phyloP scores from a whole-genome alignment of 352 stramenopile species.

The Pythium sp. region DNA sequence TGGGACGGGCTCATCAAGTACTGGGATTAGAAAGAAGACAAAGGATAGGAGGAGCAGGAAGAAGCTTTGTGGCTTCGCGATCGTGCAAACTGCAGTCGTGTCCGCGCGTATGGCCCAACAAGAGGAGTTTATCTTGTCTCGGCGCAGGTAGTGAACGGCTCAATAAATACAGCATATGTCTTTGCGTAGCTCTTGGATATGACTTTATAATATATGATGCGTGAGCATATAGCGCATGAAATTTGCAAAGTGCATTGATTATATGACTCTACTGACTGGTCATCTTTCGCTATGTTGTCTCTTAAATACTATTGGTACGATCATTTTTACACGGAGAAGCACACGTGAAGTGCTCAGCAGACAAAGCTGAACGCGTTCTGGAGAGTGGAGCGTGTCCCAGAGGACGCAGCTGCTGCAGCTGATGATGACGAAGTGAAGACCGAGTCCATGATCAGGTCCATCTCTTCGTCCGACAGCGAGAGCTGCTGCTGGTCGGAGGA shows the following conservation, averaged over 20 bases:
- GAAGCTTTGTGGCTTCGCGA: neutral
- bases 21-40: constrained; percentile 89
- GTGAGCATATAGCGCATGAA: neutral
- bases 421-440: constrained; percentile 5
- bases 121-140: too few species aligned
- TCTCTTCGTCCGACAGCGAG: constrained; percentile 15
- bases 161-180: neutral
- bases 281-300: neutral
- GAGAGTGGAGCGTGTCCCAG: neutral
- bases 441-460: constrained; percentile 20
- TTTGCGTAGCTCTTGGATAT: neutral
- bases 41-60: neutral
- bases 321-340: constrained; percentile 7
- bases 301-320: constrained; percentile 16
- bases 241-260: neutral
- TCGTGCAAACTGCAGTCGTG: neutral
- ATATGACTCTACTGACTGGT: neutral
- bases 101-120: too few species aligned
- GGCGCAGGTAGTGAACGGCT: neutral
- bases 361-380: constrained; percentile 13
- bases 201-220: too few species aligned
- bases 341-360: neutral
- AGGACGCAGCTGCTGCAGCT: neutral
- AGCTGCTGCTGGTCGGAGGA: constrained; percentile 8
- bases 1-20: constrained; percentile 99